Evolutionary conservation across 495 filamentous ascomycete species (phyloP).

Genomic region (Trichodelitschia bisporula): DNA sequence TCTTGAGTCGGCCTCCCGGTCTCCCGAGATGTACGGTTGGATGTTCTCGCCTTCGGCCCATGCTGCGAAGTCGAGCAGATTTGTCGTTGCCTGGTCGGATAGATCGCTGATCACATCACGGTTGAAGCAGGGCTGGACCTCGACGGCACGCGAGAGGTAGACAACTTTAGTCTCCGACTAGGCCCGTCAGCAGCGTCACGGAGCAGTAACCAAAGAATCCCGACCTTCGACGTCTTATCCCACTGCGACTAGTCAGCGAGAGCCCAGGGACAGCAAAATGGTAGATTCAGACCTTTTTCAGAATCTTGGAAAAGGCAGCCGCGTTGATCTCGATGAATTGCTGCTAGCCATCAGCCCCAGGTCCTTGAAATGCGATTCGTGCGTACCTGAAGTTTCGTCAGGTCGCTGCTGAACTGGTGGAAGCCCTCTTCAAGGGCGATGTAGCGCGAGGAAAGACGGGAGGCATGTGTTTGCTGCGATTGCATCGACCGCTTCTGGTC

Average conservation of each 20-base stretch:
- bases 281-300: constrained; percentile 52
- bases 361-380: constrained; percentile 1
- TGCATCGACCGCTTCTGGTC: constrained; percentile 85
- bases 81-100: constrained; percentile 86
- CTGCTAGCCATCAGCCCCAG: constrained; percentile 9
- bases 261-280: constrained; percentile 4
- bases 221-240: constrained; percentile 94
- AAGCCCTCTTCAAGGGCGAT: constrained; percentile 88
- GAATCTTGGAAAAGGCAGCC: constrained; percentile 89
- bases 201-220: constrained; percentile 7
- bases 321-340: constrained; percentile 98
- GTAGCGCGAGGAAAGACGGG: constrained; percentile 73
- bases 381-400: constrained; percentile 70
- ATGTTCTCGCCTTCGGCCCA: constrained; percentile 94
- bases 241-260: constrained; percentile 31
- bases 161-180: constrained; percentile 90
- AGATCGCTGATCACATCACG: constrained; percentile 85
- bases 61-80: constrained; percentile 71
- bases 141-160: constrained; percentile 83
- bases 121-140: constrained; percentile 97
- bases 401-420: constrained; percentile 81
- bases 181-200: constrained; percentile 10
- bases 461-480: constrained; percentile 38
- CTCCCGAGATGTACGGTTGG: constrained; percentile 11
- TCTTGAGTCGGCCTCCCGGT: no score